phyloP scores from a whole-genome alignment of 768 basidiomycete species.

The Rubroboletus satanas region DNA sequence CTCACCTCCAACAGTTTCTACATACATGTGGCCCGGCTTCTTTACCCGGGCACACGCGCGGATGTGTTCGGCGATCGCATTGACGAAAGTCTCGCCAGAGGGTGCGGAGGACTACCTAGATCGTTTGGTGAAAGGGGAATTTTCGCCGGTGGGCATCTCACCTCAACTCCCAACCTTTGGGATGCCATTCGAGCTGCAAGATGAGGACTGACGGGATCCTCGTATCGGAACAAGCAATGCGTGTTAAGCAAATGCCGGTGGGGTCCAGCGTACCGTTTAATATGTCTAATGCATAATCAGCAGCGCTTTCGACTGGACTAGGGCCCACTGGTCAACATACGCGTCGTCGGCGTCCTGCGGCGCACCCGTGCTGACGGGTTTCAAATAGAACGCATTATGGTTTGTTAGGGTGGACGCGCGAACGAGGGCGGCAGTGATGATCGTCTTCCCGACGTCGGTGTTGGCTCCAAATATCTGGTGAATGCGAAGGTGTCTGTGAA shows the following conservation, averaged over 20 bases:
- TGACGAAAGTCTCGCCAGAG: constrained; percentile 62
- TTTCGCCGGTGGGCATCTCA: constrained; percentile 13
- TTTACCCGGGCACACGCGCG: constrained; percentile 42
- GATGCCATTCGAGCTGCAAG: constrained; percentile 63
- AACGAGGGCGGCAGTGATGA: constrained; percentile 80
- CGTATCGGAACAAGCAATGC: constrained; percentile 76
- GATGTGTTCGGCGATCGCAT: constrained; percentile 62
- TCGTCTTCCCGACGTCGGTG: constrained; percentile 94
- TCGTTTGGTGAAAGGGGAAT: background rate
- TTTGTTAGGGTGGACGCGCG: constrained; percentile 64
- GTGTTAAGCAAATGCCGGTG: constrained; percentile 44
- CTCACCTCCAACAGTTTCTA: constrained; percentile 96
- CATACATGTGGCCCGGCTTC: constrained; percentile 57
- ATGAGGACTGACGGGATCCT: constrained; percentile 92
- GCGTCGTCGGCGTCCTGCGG: constrained; percentile 77
- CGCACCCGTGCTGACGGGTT: constrained; percentile 90
- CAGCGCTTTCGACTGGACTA: background rate
- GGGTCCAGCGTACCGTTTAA: constrained; percentile 49
- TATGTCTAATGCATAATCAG: constrained; percentile 48
- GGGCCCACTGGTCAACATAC: constrained; percentile 41
- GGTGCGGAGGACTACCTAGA: constrained; percentile 36
- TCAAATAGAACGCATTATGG: constrained; percentile 63
- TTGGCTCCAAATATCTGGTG: constrained; percentile 95
- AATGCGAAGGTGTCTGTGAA: constrained; percentile 80
- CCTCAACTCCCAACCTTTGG: constrained; percentile 29